These are phyloP conservation scores for Rhizoctonia solani DNA, from an alignment of 1,284 basidiomycete species.

Conservation along the genomic window DNA sequence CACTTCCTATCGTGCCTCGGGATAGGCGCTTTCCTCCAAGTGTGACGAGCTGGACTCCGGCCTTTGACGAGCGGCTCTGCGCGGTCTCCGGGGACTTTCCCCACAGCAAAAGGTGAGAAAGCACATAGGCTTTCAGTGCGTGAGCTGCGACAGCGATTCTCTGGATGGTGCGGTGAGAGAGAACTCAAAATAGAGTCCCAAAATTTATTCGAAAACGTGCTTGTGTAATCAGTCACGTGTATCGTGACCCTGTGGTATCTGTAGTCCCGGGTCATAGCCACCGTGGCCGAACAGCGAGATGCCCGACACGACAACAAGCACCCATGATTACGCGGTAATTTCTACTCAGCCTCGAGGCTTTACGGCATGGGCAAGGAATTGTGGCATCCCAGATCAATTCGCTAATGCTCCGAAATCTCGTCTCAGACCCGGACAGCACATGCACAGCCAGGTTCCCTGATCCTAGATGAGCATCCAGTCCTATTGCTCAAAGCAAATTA, in stretches of 20 bases:
- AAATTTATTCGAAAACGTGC: slow-evolving; percentile 30
- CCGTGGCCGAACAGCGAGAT: neutral
- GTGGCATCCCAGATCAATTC: neutral
- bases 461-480: too few species aligned
- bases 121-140: slow-evolving; percentile 59
- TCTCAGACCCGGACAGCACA: slow-evolving; percentile 11
- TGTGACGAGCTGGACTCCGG: slow-evolving; percentile 45
- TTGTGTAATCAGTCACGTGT: slow-evolving; percentile 4
- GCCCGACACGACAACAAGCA: neutral
- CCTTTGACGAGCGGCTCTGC: slow-evolving; percentile 60
- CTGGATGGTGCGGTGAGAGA: slow-evolving; percentile 57
- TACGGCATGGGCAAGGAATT: slow-evolving; percentile 10
- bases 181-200: neutral
- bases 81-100: slow-evolving; percentile 86
- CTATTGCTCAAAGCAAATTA: slow-evolving; percentile 1
- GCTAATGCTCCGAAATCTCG: neutral
- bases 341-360: neutral
- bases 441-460: slow-evolving; percentile 20
- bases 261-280: neutral
- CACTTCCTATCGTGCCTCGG: slow-evolving; percentile 57
- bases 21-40: slow-evolving; percentile 67
- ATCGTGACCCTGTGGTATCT: neutral
- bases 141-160: slow-evolving; percentile 84
- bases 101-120: slow-evolving; percentile 65
- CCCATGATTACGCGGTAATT: neutral